Evolutionary conservation across 306 rosid species (phyloP).

Genomic region (Trifolium repens): DNA sequence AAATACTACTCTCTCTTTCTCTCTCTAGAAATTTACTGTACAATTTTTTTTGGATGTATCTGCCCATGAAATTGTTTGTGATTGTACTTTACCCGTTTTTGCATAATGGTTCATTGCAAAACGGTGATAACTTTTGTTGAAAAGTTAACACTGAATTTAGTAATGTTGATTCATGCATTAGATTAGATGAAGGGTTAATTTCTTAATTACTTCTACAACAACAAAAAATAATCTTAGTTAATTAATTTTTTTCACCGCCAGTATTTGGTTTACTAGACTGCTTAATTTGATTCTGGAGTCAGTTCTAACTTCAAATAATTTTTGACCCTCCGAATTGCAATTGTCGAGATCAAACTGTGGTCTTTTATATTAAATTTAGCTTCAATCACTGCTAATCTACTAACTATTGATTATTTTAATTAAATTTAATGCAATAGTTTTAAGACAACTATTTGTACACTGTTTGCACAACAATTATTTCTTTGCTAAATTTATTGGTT

Average conservation of each 20-base stretch:
- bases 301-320: too few species aligned
- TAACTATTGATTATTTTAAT: too few species aligned
- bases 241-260: too few species aligned
- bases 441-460: slow-evolving; percentile 27
- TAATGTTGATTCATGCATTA: slow-evolving; percentile 32
- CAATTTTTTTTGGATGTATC: slow-evolving; percentile 25
- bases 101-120: slow-evolving; percentile 40
- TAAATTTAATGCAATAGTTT: not conserved
- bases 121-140: slow-evolving; percentile 23
- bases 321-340: too few species aligned
- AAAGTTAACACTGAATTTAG: not conserved
- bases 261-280: too few species aligned
- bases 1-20: slow-evolving; percentile 50
- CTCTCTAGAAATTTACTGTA: slow-evolving; percentile 44
- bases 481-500: not conserved
- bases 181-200: slow-evolving; percentile 38
- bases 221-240: too few species aligned
- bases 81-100: slow-evolving; percentile 51
- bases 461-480: not conserved
- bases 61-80: slow-evolving; percentile 59
- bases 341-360: too few species aligned
- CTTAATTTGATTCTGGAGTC: too few species aligned
- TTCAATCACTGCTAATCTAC: too few species aligned
- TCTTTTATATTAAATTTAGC: too few species aligned
- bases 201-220: too few species aligned